phyloP scores from a whole-genome alignment of 2,329 filamentous ascomycete species.

The Neofusicoccum parvum region DNA sequence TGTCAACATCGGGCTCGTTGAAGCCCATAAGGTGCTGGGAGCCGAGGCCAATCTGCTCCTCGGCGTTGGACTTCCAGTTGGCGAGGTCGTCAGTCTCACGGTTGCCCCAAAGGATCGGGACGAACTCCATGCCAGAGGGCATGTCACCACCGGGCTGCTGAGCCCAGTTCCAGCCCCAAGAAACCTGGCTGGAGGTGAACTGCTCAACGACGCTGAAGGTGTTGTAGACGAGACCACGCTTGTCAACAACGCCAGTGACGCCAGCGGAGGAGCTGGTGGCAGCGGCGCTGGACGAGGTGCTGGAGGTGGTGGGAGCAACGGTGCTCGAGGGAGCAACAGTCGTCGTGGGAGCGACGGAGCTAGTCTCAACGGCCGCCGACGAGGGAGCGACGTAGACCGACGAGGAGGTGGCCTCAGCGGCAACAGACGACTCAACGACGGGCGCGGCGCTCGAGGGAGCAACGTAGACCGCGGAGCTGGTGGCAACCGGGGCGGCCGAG shows the following conservation, averaged over 20 bases:
- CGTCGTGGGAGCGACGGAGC: neutral
- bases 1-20: constrained; percentile 69
- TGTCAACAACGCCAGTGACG: constrained; percentile 35
- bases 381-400: neutral
- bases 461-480: constrained; percentile 26
- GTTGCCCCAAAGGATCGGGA: constrained; percentile 67
- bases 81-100: constrained; percentile 44
- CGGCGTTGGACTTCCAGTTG: constrained; percentile 56
- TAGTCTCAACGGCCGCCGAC: neutral
- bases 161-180: constrained; percentile 69
- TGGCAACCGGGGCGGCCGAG: constrained; percentile 15
- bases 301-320: constrained; percentile 25
- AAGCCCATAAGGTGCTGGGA: constrained; percentile 64
- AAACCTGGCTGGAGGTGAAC: constrained; percentile 49
- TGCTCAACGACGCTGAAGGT: constrained; percentile 49
- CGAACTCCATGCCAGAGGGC: constrained; percentile 52
- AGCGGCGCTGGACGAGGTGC: constrained; percentile 25
- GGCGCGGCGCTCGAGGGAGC: constrained; percentile 17
- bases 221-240: constrained; percentile 68
- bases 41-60: constrained; percentile 56
- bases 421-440: neutral
- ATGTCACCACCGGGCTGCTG: constrained; percentile 46
- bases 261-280: constrained; percentile 23
- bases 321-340: constrained; percentile 10
- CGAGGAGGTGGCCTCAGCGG: neutral